Evolutionary conservation across 1,284 basidiomycete species (phyloP), one percentile per base, ranked within the genome.

Genomic region (Pseudozyma pruni): DNA sequence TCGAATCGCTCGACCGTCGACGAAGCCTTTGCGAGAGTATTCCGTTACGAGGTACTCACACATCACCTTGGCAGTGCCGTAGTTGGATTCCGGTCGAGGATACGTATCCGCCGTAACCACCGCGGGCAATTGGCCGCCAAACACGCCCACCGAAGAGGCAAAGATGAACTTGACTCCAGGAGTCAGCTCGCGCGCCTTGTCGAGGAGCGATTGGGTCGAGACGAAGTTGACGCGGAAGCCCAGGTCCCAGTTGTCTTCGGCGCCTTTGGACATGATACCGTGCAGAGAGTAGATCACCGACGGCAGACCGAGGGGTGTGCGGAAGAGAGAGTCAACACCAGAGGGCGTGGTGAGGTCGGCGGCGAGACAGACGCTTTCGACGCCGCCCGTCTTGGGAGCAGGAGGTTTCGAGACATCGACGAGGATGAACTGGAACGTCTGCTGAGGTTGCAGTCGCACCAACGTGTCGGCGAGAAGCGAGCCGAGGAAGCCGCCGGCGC

Each of bases 191-290:
- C 22, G 49, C 4, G 72, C 70, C 11, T 53, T 51, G 16, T 75
- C 66, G 19, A 75, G 53, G 8, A 75, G 47, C 5, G 56, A 29
- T 16, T 57, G 47, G 0, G 70, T 73, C 8, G 64, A 69, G 44
- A 73, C 72, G 22, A 75, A 57, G 45, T 75, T 75, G 51, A 75
- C 57, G 4, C 31, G 34, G 40, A 75, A 60, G 2, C 72, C 72
- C 13, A 69, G 33, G 14, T 75, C 70, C 64, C 64, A 72, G 43
- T 68, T 50, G 22, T 62, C 70, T 27, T 72, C 72, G 20, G 53
- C 40, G 13, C 72, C 72, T 41, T 68, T 60, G 19, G 57, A 64
- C 72, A 75, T 75, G 60, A 75, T 75, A 0, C 72, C 72, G 46
- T 75, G 72, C 39, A 75, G 43, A 8, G 66, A 66, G 57, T 72